Evolutionary conservation across 495 filamentous ascomycete genomes (phyloP), one percentile per base, ranked within the genome.

Genomic region (Achaetomiella virescens): DNA sequence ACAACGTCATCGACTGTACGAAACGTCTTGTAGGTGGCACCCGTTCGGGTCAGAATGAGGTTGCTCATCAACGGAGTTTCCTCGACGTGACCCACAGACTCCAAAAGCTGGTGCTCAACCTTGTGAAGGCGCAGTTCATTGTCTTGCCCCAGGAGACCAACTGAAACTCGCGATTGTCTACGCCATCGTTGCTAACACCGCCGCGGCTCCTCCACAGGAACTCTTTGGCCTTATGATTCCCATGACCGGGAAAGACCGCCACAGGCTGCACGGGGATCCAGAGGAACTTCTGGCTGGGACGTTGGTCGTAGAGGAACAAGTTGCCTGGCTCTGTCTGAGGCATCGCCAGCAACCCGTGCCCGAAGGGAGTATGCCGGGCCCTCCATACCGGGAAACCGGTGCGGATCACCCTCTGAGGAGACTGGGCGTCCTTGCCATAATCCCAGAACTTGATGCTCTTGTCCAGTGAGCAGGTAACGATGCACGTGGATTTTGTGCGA

Each of bases 371-470:
- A 62, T 96, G 91, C n/a, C 92, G 79, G 22, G 92, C 91, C 56
- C 92, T 77, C 90, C 90, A 95, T 22, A 95, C 86, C 2, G 92
- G 92, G 64, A 93, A 96, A 2, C 86, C 82, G 4, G 91, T 90
- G 25, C 78, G 74, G 31, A 96, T 89, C 18, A 88, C 75, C 25
- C 87, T 80, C 61, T 91, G 85, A 0, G 90, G 87, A 7, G 72
- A 69, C 57, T 87, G 81, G 12, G 78, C 71, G 25, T 79, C 72
- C 27, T 80, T 78, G 6, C 72, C 79, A 60, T 89, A 92, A 67
- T 96, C 85, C 92, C 92, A 97, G 62, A 95, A 89, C 61, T 95
- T 96, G 68, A 97, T 89, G 9, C 88, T 95, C 63, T 85, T 88
- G 65, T 97, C 92, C 47, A 96, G 69, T 3, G 91, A 93, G 69